Evolutionary conservation across 352 stramenopile species (phyloP).

Genomic region (Globisporangium sylvaticum): DNA sequence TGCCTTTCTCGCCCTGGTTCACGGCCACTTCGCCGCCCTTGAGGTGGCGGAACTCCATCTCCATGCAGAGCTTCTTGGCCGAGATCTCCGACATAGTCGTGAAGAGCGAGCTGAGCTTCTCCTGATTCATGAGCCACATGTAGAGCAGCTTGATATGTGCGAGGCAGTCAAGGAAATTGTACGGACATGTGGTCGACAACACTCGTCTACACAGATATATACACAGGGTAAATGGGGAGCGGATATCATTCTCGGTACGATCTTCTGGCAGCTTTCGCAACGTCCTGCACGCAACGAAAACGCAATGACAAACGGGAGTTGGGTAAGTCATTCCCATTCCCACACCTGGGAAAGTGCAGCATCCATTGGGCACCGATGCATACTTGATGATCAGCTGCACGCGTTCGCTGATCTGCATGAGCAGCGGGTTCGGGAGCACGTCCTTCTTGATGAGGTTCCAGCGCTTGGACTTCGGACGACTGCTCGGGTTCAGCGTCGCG

Average conservation of each 20-base stretch:
- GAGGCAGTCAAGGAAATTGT: not conserved
- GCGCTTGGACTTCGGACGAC: slow-evolving; percentile 4
- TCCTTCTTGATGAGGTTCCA: slow-evolving; percentile 23
- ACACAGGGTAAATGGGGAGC: not conserved
- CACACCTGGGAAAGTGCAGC: not conserved
- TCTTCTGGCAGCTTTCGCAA: slow-evolving; percentile 62
- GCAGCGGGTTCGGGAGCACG: slow-evolving; percentile 38
- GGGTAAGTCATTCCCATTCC: not conserved
- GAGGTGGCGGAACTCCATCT: slow-evolving; percentile 83
- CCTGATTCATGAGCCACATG: slow-evolving; percentile 82
- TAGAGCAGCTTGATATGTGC: slow-evolving; percentile 64
- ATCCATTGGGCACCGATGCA: not conserved
- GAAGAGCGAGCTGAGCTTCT: slow-evolving; percentile 84
- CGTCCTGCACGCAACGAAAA: slow-evolving; percentile 29
- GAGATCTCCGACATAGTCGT: slow-evolving; percentile 84
- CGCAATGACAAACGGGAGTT: not conserved
- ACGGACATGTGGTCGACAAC: not conserved
- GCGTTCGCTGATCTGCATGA: slow-evolving; percentile 60
- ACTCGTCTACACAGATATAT: not conserved
- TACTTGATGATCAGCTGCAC: slow-evolving; percentile 69
- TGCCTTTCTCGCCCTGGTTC: slow-evolving; percentile 81
- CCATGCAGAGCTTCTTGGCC: slow-evolving; percentile 81
- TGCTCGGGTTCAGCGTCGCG: not conserved
- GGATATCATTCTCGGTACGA: slow-evolving; percentile 48
- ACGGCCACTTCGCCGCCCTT: slow-evolving; percentile 65